phyloP scores from a whole-genome alignment of 208 protist genomes.

The Acanthamoeba polyphaga region DNA sequence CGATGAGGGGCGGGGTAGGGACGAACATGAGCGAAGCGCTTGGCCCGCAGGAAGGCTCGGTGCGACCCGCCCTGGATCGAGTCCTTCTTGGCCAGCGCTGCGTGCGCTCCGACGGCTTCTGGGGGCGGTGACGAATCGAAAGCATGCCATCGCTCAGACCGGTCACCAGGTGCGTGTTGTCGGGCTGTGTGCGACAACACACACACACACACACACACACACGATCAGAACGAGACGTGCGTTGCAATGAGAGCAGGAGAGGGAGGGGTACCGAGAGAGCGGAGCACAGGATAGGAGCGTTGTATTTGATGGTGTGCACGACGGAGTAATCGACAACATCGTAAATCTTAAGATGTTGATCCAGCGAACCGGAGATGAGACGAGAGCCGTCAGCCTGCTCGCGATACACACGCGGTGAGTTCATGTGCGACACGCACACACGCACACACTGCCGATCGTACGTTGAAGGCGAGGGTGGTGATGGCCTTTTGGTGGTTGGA shows the following conservation, averaged over 20 bases:
- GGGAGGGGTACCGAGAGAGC: conserved; percentile 76
- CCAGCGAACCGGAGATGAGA: conserved; percentile 80
- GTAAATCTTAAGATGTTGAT: conserved; percentile 86
- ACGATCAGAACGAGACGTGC: background rate
- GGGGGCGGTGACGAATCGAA: conserved; percentile 76
- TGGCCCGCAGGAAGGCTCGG: conserved; percentile 77
- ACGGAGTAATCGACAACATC: conserved; percentile 82
- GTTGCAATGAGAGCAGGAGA: background rate
- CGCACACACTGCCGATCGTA: background rate
- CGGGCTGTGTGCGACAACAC: conserved; percentile 68
- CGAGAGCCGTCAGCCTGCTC: conserved; percentile 23
- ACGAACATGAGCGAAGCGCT: background rate
- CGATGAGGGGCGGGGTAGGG: background rate
- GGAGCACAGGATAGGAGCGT: conserved; percentile 79
- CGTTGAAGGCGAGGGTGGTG: conserved; percentile 80
- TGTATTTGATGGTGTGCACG: conserved; percentile 82
- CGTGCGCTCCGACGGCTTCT: conserved; percentile 7
- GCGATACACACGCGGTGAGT: background rate
- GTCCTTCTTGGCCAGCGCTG: background rate
- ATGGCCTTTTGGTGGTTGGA: conserved; percentile 86
- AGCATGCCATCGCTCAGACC: conserved; percentile 80
- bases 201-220: background rate
- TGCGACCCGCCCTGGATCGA: conserved; percentile 30
- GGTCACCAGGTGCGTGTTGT: conserved; percentile 82
- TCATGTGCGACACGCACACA: background rate